phyloP scores from a whole-genome alignment of 352 stramenopile species.

The Globisporangium alternatum region DNA sequence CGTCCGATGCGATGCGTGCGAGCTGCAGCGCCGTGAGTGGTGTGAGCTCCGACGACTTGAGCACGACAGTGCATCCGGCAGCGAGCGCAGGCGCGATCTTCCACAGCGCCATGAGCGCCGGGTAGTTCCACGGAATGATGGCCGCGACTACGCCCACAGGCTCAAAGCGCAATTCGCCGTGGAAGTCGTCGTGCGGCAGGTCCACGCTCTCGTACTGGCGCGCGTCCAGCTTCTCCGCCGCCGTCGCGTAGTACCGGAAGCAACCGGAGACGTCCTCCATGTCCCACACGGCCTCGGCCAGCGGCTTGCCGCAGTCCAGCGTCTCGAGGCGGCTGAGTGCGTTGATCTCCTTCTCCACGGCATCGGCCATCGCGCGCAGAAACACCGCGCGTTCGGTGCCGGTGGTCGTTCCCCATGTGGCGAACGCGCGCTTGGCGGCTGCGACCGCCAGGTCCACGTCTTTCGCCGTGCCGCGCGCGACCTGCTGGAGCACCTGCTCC shows the following conservation, averaged over 20 bases:
- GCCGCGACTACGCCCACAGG: constrained; percentile 64
- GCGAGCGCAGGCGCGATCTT: constrained; percentile 87
- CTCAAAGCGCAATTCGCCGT: constrained; percentile 49
- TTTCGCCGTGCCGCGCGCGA: constrained; percentile 37
- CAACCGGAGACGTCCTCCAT: constrained; percentile 65
- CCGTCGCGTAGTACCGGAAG: constrained; percentile 59
- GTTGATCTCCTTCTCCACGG: constrained; percentile 32
- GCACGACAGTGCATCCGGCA: constrained; percentile 91
- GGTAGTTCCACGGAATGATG: constrained; percentile 72
- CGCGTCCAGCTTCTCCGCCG: constrained; percentile 46
- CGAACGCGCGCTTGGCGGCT: constrained; percentile 43
- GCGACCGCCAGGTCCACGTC: constrained; percentile 52
- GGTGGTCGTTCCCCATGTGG: constrained; percentile 41
- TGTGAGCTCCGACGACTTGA: constrained; percentile 95
- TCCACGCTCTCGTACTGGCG: constrained; percentile 49
- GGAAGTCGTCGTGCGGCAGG: constrained; percentile 44
- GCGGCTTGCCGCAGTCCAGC: constrained; percentile 61
- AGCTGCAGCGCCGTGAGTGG: constrained; percentile 86
- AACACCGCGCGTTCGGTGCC: constrained; percentile 45
- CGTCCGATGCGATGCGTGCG: constrained; percentile 54
- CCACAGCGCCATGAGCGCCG: constrained; percentile 63
- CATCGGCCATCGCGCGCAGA: constrained; percentile 46
- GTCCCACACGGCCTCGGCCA: constrained; percentile 62
- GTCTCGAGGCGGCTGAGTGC: constrained; percentile 59
- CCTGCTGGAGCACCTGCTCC: constrained; percentile 49